A percentile compares a stretch with the other conserved stretches of the same genome.
These are phyloP conservation scores for Fusarium clavum DNA, from an alignment of 2,329 filamentous ascomycete genomes.

Conservation along the genomic window DNA sequence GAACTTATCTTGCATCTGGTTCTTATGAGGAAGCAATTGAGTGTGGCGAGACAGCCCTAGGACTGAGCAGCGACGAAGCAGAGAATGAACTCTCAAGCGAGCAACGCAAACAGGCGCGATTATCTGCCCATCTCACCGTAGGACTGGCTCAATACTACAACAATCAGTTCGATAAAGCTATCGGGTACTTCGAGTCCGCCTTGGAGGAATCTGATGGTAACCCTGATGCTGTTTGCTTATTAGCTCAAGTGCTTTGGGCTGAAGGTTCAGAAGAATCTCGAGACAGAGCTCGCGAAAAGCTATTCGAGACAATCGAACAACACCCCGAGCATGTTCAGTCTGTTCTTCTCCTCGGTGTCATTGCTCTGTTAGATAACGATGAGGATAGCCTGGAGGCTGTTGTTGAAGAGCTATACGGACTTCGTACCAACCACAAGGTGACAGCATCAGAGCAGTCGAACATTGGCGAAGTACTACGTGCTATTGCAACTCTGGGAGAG, in stretches of 20 bases:
- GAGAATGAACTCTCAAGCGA: conserved; percentile 73
- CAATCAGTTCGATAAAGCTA: conserved; percentile 73
- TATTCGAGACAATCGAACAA: conserved; percentile 83
- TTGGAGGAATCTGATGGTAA: conserved; percentile 80
- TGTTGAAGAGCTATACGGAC: conserved; percentile 76
- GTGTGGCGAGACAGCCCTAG: conserved; percentile 82
- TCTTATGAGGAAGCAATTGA: conserved; percentile 77
- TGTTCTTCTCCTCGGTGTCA: conserved; percentile 83
- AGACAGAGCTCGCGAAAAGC: conserved; percentile 78
- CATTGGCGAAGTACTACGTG: conserved; percentile 80
- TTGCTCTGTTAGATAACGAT: conserved; percentile 85
- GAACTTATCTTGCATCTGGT: conserved; percentile 79
- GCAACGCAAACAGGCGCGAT: conserved; percentile 74
- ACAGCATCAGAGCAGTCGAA: conserved; percentile 72
- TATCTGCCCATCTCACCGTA: conserved; percentile 87
- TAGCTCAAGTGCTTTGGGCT: conserved; percentile 94
- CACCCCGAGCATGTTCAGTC: conserved; percentile 82
- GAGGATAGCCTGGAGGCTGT: conserved; percentile 84
- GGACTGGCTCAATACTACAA: conserved; percentile 85
- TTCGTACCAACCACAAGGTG: conserved; percentile 76
- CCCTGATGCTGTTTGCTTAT: conserved; percentile 85
- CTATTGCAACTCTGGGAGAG: conserved; percentile 72
- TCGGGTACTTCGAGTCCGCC: conserved; percentile 83
- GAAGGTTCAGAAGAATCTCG: conserved; percentile 80
- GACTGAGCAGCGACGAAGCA: conserved; percentile 79